A percentile compares a stretch with the other conserved stretches of the same genome.
Evolutionary conservation across 257 asterid genomes (phyloP).

Genomic region (Coffea eugenioides): DNA sequence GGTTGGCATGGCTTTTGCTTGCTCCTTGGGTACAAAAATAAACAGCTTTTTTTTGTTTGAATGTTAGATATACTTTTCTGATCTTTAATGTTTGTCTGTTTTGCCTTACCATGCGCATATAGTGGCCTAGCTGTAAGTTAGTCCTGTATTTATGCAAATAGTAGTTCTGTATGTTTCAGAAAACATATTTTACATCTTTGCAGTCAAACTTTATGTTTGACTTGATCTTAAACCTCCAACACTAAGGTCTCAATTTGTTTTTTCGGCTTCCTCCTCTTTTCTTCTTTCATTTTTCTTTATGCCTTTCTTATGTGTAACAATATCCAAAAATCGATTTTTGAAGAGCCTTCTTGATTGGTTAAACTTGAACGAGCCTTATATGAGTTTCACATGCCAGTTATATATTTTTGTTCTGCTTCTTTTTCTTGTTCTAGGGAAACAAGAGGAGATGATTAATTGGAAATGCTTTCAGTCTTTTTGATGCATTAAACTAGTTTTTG

Average conservation of each 20-base stretch:
- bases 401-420: not conserved
- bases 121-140: not conserved
- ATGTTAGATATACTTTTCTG: no score
- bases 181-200: no score
- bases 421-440: not conserved
- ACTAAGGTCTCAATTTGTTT: no score
- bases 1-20: slow-evolving; percentile 99
- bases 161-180: no score
- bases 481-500: not conserved
- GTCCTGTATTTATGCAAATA: not conserved
- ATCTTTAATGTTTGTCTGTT: not conserved
- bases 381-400: not conserved
- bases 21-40: slow-evolving; percentile 63
- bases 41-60: slow-evolving; percentile 5
- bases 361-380: not conserved
- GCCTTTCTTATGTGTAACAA: not conserved
- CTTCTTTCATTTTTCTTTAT: not conserved
- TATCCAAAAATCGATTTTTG: not conserved
- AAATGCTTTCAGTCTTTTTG: not conserved
- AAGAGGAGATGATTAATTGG: not conserved
- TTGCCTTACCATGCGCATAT: not conserved
- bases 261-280: no score
- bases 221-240: no score
- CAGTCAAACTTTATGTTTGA: no score
- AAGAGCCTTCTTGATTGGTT: not conserved